Percentiles rank a stretch among this genome's conserved stretches.
Evolutionary conservation across 768 basidiomycete genomes (phyloP).

Genomic region (Pisolithus microcarpus): DNA sequence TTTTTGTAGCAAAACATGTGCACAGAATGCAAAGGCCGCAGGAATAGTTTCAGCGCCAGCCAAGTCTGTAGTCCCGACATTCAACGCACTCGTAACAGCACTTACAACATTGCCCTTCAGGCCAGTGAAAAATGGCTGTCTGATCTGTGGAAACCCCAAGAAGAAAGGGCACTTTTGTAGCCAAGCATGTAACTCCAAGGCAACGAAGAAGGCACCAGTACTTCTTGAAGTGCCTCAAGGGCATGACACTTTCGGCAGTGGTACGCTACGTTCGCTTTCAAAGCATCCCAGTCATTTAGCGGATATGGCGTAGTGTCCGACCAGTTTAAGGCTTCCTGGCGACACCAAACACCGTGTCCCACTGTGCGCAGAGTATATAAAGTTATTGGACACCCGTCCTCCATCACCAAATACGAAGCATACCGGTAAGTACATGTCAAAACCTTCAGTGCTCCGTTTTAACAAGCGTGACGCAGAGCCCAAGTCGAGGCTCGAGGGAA

Average conservation of each 20-base stretch:
- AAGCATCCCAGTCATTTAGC: background rate
- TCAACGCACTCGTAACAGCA: slow-evolving; percentile 21
- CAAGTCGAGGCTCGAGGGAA: slow-evolving; percentile 55
- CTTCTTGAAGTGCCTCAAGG: slow-evolving; percentile 53
- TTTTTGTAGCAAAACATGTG: slow-evolving; percentile 60
- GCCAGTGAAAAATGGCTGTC: slow-evolving; percentile 39
- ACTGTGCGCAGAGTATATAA: slow-evolving; percentile 58
- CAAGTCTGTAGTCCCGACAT: slow-evolving; percentile 24
- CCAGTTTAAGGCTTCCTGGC: slow-evolving; percentile 66
- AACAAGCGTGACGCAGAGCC: slow-evolving; percentile 28
- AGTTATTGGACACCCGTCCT: slow-evolving; percentile 44
- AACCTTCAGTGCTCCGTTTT: background rate
- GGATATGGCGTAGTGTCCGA: slow-evolving; percentile 40
- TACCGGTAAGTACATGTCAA: slow-evolving; percentile 41
- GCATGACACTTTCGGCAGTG: slow-evolving; percentile 60
- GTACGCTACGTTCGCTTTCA: slow-evolving; percentile 29
- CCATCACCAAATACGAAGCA: slow-evolving; percentile 49
- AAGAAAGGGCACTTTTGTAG: slow-evolving; percentile 63
- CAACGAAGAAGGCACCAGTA: slow-evolving; percentile 46
- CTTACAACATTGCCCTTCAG: slow-evolving; percentile 28
- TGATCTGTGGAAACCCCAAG: slow-evolving; percentile 51
- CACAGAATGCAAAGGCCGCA: slow-evolving; percentile 34
- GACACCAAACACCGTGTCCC: slow-evolving; percentile 53
- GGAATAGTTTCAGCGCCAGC: slow-evolving; percentile 18
- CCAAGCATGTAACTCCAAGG: slow-evolving; percentile 47